phyloP scores from a whole-genome alignment of 164 flowering plant genomes.

The Piper betle region DNA sequence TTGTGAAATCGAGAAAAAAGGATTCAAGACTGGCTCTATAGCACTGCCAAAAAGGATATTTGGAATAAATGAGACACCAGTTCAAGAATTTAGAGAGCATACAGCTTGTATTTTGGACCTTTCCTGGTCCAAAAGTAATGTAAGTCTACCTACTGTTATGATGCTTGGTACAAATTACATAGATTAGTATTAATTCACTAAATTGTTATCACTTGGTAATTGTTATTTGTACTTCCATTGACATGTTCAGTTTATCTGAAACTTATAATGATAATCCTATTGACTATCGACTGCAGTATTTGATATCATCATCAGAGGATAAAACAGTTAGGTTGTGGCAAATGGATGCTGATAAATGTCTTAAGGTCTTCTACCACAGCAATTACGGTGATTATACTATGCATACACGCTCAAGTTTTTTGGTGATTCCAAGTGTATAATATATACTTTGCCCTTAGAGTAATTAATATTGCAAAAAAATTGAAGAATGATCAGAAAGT shows the following conservation, averaged over 20 bases:
- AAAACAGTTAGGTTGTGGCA: slow-evolving; percentile 83
- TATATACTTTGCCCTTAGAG: background rate
- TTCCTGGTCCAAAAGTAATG: slow-evolving; percentile 77
- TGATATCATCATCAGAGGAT: slow-evolving; percentile 79
- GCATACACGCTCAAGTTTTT: background rate
- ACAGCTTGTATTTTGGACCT: slow-evolving; percentile 51
- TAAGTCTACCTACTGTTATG: slow-evolving; percentile 21
- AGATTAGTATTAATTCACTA: too few species aligned
- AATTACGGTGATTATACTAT: slow-evolving; percentile 45
- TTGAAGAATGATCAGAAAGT: background rate
- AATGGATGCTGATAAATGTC: slow-evolving; percentile 44
- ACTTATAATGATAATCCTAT: too few species aligned
- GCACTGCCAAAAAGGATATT: slow-evolving; percentile 52
- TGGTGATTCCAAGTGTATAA: background rate
- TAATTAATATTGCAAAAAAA: background rate
- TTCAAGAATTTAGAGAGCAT: slow-evolving; percentile 69
- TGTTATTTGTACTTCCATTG: too few species aligned
- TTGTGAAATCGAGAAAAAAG: background rate
- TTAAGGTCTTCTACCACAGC: slow-evolving; percentile 51
- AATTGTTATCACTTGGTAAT: too few species aligned
- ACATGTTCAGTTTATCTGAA: too few species aligned
- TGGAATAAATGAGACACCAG: slow-evolving; percentile 53
- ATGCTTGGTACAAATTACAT: too few species aligned
- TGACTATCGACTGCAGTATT: slow-evolving; percentile 32
- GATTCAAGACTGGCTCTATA: slow-evolving; percentile 10